Percentiles rank a stretch among this genome's conserved stretches.
Conservation (phyloP, 805 yeast genomes). For the Nakazawaea pomicola region DNA sequence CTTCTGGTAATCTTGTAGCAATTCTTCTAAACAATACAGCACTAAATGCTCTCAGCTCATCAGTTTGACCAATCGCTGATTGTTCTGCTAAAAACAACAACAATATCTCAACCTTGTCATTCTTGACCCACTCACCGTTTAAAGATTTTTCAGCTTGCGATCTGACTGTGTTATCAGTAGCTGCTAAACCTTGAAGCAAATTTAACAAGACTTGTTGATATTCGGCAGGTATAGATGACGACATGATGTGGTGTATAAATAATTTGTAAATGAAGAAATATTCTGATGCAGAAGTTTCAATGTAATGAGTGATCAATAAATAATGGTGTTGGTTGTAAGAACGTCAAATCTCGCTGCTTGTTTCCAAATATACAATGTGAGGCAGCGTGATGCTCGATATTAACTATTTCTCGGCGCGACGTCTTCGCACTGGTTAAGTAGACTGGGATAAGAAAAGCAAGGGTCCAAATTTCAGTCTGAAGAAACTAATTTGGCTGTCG, state of each 20-base stretch:
- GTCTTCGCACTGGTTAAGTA: too few species aligned
- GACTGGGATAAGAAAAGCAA: too few species aligned
- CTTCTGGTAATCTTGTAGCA: constrained; percentile 74
- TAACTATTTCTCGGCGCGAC: too few species aligned
- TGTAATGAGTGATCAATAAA: background rate
- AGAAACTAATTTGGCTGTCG: too few species aligned
- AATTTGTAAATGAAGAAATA: too few species aligned
- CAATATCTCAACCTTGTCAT: constrained; percentile 62
- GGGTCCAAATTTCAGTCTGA: too few species aligned
- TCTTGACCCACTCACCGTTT: constrained; percentile 70
- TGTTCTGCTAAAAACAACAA: constrained; percentile 79
- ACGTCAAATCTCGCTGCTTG: too few species aligned
- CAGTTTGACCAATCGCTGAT: constrained; percentile 51
- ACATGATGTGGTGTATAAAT: too few species aligned
- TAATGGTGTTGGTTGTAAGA: background rate
- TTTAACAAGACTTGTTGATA: constrained; percentile 58
- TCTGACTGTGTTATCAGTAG: constrained; percentile 73
- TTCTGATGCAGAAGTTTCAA: too few species aligned
- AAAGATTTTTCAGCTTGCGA: constrained; percentile 72
- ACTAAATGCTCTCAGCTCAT: constrained; percentile 60
- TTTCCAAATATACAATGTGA: too few species aligned
- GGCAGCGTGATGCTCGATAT: too few species aligned
- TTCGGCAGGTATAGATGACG: constrained; percentile 36
- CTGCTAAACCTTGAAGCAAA: constrained; percentile 63
- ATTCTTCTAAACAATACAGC: constrained; percentile 89